These are phyloP conservation scores for Candida taoyuanica DNA, from an alignment of 805 yeast species.

Conservation along the genomic window DNA sequence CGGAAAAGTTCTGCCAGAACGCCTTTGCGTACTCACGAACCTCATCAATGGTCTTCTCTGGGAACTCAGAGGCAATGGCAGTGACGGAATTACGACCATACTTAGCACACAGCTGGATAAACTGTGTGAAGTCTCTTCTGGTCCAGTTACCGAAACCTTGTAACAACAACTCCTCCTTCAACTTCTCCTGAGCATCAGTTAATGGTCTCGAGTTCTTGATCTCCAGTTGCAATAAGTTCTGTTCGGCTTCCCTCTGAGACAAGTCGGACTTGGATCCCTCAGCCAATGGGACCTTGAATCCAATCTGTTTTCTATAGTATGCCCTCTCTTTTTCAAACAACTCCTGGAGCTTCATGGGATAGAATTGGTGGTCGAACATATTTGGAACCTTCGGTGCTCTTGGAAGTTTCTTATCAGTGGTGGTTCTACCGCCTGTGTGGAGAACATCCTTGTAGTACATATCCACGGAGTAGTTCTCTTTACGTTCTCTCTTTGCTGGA, in stretches of 20 bases:
- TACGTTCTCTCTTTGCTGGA: conserved; percentile 80
- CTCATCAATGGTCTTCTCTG: conserved; percentile 74
- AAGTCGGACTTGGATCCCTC: conserved; percentile 44
- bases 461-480: conserved; percentile 83
- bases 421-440: conserved; percentile 61
- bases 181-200: conserved; percentile 73
- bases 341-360: conserved; percentile 69
- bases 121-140: conserved; percentile 81
- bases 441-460: conserved; percentile 79
- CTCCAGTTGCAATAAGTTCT: conserved; percentile 59
- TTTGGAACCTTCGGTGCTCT: conserved; percentile 81
- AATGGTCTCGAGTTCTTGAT: conserved; percentile 74
- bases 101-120: conserved; percentile 67
- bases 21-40: conserved; percentile 69
- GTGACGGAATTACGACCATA: conserved; percentile 74
- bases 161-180: conserved; percentile 51
- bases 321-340: conserved; percentile 78
- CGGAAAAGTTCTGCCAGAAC: conserved; percentile 76
- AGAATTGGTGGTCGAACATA: conserved; percentile 88
- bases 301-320: conserved; percentile 63
- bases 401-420: conserved; percentile 50
- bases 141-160: conserved; percentile 83
- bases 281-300: conserved; percentile 58
- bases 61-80: conserved; percentile 69
- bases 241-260: conserved; percentile 38